Evolutionary conservation across 257 asterid species (phyloP), one percentile per base, ranked within the genome.

Genomic region (Petunia secreta): DNA sequence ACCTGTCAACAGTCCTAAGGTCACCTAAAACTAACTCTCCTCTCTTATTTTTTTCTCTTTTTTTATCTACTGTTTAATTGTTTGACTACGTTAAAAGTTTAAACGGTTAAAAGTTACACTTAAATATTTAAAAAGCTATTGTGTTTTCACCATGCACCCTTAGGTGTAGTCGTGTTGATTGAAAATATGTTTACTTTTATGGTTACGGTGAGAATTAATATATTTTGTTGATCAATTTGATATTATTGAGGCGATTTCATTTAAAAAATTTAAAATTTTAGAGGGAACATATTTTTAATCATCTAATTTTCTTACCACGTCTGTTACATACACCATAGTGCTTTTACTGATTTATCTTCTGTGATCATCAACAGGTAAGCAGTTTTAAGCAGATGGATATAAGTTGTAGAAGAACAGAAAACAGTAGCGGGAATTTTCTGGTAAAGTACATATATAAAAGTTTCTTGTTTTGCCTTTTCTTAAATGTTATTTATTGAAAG

Each of bases 1-100:
- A 77, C 97, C 96, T 62, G 90, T 86, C 64, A 89, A 87, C 46
- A 92, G 96, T 86, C 96, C 97, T 71, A 92, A 91, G 97, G 97
- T 92, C 2, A 48, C 77, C 16, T 11, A 39, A 54, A 25, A n/a
- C 14, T 8, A 16, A 15, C 66, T 2, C 1, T 41, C 4, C 4
- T 15, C 1, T 53, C 52, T 7, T 4, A 2, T n/a, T 77, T 63
- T 4, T 2, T 13, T 54, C 54, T 6, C 36, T 11, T 15, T 2
- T 63, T 44, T 34, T 16, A 5, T 15, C 9, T 16, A 15, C 6
- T 4, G 1, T 10, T 7, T 3, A n/a, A 2, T 2, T 15, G 0
- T 1, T 1, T 40, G 6, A 39, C 1, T 11, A 11, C 5, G 1
- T 41, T 9, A 41, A 6, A 44, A 60, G 38, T 14, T 4, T 34